These are phyloP conservation scores for Torrubiella hemipterigena DNA, from an alignment of 2,329 filamentous ascomycete genomes.

Conservation along the genomic window DNA sequence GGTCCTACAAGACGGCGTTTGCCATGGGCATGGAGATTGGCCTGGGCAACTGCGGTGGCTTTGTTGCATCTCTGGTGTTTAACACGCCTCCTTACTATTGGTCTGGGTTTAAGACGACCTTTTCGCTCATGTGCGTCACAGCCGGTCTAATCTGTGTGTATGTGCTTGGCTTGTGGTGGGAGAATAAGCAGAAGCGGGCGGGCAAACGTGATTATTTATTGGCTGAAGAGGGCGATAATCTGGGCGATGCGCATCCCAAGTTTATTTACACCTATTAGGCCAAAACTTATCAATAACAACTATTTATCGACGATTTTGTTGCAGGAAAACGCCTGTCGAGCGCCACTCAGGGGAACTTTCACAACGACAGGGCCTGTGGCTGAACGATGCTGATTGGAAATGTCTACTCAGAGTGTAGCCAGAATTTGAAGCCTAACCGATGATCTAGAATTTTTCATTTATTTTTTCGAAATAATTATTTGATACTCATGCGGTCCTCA, in stretches of 20 bases:
- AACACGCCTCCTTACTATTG: conserved; percentile 4
- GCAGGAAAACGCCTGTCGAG: no score
- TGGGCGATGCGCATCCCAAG: conserved; percentile 4
- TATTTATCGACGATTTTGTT: no score
- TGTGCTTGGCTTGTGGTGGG: conserved; percentile 4
- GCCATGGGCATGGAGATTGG: conserved; percentile 6
- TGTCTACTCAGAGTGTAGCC: no score
- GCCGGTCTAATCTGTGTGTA: conserved; percentile 2
- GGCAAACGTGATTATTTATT: conserved; percentile 5
- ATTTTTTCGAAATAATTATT: no score
- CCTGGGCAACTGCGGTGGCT: conserved; percentile 5
- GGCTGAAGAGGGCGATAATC: conserved; percentile 5
- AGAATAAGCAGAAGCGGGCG: conserved; percentile 4
- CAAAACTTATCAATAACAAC: no score
- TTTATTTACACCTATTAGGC: conserved; percentile 7
- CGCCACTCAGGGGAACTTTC: no score
- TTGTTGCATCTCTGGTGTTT: conserved; percentile 4
- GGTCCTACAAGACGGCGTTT: conserved; percentile 5
- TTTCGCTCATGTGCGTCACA: conserved; percentile 4
- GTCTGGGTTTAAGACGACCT: conserved; percentile 2
- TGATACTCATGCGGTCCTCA: no score
- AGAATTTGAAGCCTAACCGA: no score
- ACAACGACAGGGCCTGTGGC: no score
- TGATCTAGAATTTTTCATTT: no score
- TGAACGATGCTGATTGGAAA: no score